These are phyloP conservation scores for Colletotrichum sp. DNA, from an alignment of 2,329 filamentous ascomycete genomes.

Conservation along the genomic window DNA sequence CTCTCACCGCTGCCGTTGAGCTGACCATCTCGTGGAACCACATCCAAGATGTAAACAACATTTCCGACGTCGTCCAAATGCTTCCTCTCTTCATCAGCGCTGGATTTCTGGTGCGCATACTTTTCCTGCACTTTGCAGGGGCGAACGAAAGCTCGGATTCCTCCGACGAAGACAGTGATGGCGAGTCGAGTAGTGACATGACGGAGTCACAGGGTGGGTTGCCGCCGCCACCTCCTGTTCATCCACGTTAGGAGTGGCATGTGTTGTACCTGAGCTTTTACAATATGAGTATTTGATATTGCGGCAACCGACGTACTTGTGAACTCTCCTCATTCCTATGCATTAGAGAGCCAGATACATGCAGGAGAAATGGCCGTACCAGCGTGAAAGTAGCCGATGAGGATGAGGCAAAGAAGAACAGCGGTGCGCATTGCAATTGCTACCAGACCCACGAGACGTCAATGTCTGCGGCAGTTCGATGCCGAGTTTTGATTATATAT, in stretches of 20 bases:
- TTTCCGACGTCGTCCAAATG: constrained; percentile 33
- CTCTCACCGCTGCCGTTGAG: constrained; percentile 32
- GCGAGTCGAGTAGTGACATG: constrained; percentile 1
- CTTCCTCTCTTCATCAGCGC: constrained; percentile 36
- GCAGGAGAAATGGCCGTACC: not conserved
- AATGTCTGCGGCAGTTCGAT: not conserved
- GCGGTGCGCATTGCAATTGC: not conserved
- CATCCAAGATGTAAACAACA: constrained; percentile 25
- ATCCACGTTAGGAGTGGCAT: not conserved
- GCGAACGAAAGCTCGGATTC: constrained; percentile 10
- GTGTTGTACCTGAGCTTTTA: not conserved
- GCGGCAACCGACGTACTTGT: not conserved
- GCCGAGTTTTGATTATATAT: not conserved
- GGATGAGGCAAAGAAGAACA: not conserved
- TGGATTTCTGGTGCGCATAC: constrained; percentile 30
- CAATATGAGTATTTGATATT: not conserved
- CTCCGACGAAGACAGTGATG: constrained; percentile 3
- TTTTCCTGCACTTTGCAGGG: constrained; percentile 26
- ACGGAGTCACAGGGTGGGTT: constrained; percentile 1
- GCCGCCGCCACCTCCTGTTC: constrained; percentile 9
- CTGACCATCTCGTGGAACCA: constrained; percentile 38
- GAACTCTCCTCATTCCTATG: not conserved
- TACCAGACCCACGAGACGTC: not conserved
- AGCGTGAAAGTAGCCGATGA: not conserved
- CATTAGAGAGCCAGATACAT: not conserved